phyloP scores from a whole-genome alignment of 1,139 yeast genomes.

The Yamadazyma trypodendri region DNA sequence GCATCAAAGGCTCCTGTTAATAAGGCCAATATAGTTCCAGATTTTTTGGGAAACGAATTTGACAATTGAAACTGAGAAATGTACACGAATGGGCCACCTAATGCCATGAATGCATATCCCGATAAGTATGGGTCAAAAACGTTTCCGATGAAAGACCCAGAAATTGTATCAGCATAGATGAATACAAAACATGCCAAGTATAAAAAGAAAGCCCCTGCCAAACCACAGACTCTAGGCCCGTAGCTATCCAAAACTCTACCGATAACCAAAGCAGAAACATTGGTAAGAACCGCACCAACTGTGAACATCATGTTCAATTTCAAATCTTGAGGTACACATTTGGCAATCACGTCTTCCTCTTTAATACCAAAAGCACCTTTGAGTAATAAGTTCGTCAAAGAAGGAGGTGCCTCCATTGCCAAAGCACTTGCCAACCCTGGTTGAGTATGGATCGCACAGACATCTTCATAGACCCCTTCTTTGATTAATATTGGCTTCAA shows the following conservation, averaged over 20 bases:
- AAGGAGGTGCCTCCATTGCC: slow-evolving; percentile 11
- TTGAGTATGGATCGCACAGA: slow-evolving; percentile 27
- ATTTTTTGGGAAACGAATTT: slow-evolving; percentile 40
- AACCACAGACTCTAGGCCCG: slow-evolving; percentile 46
- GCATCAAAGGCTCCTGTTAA: slow-evolving; percentile 50
- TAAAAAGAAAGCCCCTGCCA: slow-evolving; percentile 39
- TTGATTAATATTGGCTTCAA: slow-evolving; percentile 40
- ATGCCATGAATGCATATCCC: slow-evolving; percentile 42
- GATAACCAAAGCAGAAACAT: slow-evolving; percentile 42
- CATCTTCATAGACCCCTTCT: slow-evolving; percentile 39
- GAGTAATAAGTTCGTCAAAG: slow-evolving; percentile 12
- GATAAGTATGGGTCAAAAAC: slow-evolving; percentile 38
- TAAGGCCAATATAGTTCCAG: slow-evolving; percentile 44
- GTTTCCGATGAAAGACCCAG: slow-evolving; percentile 12
- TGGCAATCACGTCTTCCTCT: slow-evolving; percentile 20
- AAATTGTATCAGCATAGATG: slow-evolving; percentile 27
- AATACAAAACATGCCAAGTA: slow-evolving; percentile 39
- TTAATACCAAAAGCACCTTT: slow-evolving; percentile 10
- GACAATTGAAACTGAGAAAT: slow-evolving; percentile 48
- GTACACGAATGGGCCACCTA: slow-evolving; percentile 48
- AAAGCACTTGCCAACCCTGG: slow-evolving; percentile 4
- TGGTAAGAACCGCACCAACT: slow-evolving; percentile 44
- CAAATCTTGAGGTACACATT: slow-evolving; percentile 43
- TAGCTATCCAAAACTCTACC: slow-evolving; percentile 40
- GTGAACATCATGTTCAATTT: slow-evolving; percentile 48